Base-by-base conservation (phyloP, 2,329 filamentous ascomycete species). In the Venturia aucupariae region DNA sequence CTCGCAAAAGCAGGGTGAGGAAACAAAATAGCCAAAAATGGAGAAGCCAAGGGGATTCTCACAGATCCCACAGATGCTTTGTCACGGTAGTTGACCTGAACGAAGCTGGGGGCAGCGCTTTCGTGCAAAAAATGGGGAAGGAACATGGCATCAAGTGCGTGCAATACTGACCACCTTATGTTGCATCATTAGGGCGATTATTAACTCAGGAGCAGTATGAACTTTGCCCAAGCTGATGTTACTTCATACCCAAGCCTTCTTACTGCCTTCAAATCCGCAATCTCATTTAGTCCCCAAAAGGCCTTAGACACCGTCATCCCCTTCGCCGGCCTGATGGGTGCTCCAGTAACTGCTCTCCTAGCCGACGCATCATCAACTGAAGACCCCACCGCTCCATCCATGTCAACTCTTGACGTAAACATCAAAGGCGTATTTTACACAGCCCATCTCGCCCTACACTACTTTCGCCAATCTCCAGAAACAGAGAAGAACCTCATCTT, bases 221-320 rank as follows among this genome's bases (percentile, higher is more conserved):
- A 71, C 24, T 75, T 75, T 55, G 70, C 71, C 10, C 64, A 67
- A 39, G 71, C 70, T 60, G 71, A 76, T 64, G 72, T 75, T 7
- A 69, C 68, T 4, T 69, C 69, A 6, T 74, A 72, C 63, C 57
- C 66, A 7, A 69, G 70, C 8, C 72, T 74, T 62, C 65, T 70
- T 17, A 61, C 61, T 2, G 69, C 73, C 51, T 75, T 75, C 68
- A 70, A 73, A 48, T 68, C 66, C 3, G 72, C 73, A 1, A 66
- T 74, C 17, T 13, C 44, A 1, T 72, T 70, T 27, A 71, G 71
- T 4, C 65, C 68, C 0, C 68, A 66, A 8, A 62, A 65, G n/a
- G 70, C 64, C 13, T 60, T 76, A 32, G 73, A 76, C 48, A 60
- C 74, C 19, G 71, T 73, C 2, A 67, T 75, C 4, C 68, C 72